Base-by-base conservation (phyloP, 345 rosid genomes). In the Orychophragmus violaceus region DNA sequence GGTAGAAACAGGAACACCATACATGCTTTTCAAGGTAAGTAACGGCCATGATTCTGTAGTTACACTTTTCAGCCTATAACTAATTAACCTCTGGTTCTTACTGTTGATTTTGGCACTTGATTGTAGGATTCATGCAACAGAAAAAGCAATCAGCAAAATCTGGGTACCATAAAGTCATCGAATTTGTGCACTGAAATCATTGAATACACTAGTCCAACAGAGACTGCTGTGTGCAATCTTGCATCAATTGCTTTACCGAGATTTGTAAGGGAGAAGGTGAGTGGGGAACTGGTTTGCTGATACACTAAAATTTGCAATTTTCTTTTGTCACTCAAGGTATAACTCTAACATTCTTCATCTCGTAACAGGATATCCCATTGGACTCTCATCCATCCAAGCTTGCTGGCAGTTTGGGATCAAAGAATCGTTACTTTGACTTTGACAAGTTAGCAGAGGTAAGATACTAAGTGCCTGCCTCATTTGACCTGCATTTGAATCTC, bases 1-100 rank as follows among this genome's bases (percentile, higher is more conserved):
- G 68, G 86, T 93, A 16, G 98, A 93, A 80, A 93, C 98, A 36
- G 98, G 98, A 35, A 93, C 95, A 11, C 98, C 98, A 27, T 93
- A 93, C 67, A 93, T 93, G 97, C 87, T 93, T 48, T 93, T 82
- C 75, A 93, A 93, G 96, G 98, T 93, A 64, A 59, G 37, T 6
- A 49, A 48, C 25, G 21, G 13, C 23, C 5, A 0, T 37, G 5
- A 0, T 62, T 70, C 19, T 21, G 10, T 61, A 11, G 37, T 14
- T 19, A 23, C 29, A 1, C 8, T n/a, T n/a, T n/a, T 24, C 2
- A 16, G 17, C 45, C 5, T 16, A 9, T 24, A 8, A 14, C 1
- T 3, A 5, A 7, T 12, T 23, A 6, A 5, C 33, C 14, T 13
- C n/a, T 32, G 57, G 23, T 50, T 44, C 48, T 64, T 14, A 28